A percentile compares a stretch with the other conserved stretches of the same genome.
phyloP scores from a whole-genome alignment of 176 grass and related monocot genomes.

The Neostapfia colusana region DNA sequence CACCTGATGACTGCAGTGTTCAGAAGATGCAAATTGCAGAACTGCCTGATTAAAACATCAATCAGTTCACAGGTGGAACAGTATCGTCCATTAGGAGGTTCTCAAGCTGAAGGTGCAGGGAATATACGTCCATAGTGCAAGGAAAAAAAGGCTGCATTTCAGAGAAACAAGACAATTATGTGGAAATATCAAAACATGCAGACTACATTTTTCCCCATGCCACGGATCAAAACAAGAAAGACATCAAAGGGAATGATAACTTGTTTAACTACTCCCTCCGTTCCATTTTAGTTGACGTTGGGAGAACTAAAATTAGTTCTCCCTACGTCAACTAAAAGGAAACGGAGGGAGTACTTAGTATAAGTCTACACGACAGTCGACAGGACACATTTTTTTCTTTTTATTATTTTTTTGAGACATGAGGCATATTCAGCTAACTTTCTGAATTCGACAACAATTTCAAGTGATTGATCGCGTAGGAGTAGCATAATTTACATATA shows the following conservation, averaged over 20 bases:
- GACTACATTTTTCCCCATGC: neutral
- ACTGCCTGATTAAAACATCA: constrained; percentile 22
- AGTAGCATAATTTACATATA: constrained; percentile 1
- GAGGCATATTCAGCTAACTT: constrained; percentile 14
- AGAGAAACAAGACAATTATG: neutral
- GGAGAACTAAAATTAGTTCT: too few relatives aligned
- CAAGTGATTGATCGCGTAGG: neutral
- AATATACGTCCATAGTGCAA: neutral
- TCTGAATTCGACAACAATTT: neutral
- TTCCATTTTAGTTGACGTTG: too few relatives aligned
- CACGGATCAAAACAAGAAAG: neutral
- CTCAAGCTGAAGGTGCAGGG: neutral
- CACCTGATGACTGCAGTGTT: neutral
- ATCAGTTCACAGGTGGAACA: constrained; percentile 46
- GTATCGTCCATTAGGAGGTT: neutral
- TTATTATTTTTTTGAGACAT: neutral
- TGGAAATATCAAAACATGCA: neutral
- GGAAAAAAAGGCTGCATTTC: neutral
- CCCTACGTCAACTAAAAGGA: too few relatives aligned
- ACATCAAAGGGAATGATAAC: neutral
- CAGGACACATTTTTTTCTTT: neutral
- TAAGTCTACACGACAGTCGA: neutral
- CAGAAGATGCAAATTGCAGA: constrained; percentile 31
- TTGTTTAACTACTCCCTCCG: neutral
- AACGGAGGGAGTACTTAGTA: too few relatives aligned